Percentiles rank a stretch among this genome's conserved stretches.
These are phyloP conservation scores for Wallacemonas rigidus DNA, from an alignment of 208 protist species.

Conservation along the genomic window DNA sequence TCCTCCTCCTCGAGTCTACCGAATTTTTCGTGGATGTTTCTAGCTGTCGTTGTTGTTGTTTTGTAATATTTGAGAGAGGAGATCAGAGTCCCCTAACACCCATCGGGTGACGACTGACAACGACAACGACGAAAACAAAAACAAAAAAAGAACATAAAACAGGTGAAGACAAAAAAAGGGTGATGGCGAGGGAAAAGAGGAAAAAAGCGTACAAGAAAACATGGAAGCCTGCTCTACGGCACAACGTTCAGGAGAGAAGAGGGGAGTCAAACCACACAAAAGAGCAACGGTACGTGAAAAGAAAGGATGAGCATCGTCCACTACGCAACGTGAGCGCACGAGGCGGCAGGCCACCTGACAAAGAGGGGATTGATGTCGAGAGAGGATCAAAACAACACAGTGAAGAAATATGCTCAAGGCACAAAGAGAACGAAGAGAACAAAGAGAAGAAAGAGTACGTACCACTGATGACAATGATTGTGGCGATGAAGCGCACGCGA, in stretches of 20 bases:
- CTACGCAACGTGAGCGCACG: background rate
- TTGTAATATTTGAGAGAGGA: no score
- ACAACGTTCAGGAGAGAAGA: background rate
- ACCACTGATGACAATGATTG: background rate
- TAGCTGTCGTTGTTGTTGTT: background rate
- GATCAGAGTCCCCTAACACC: no score
- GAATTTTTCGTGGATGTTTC: background rate
- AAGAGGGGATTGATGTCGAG: constrained; percentile 16
- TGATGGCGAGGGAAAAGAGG: background rate
- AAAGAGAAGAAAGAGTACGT: background rate
- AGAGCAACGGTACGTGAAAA: background rate
- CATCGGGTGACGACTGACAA: no score
- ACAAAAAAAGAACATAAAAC: no score
- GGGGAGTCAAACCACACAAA: background rate
- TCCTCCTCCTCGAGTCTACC: background rate
- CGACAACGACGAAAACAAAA: no score
- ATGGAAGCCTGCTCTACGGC: background rate
- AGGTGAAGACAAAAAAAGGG: background rate
- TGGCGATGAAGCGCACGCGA: background rate
- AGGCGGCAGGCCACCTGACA: background rate
- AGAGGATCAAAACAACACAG: constrained; percentile 16
- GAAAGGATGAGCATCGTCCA: constrained; percentile 2
- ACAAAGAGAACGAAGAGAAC: background rate
- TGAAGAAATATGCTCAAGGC: constrained; percentile 1
- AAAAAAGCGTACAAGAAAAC: constrained; percentile 5